Conservation (phyloP, 2,329 filamentous ascomycete genomes). For the Penicillium sp. region DNA sequence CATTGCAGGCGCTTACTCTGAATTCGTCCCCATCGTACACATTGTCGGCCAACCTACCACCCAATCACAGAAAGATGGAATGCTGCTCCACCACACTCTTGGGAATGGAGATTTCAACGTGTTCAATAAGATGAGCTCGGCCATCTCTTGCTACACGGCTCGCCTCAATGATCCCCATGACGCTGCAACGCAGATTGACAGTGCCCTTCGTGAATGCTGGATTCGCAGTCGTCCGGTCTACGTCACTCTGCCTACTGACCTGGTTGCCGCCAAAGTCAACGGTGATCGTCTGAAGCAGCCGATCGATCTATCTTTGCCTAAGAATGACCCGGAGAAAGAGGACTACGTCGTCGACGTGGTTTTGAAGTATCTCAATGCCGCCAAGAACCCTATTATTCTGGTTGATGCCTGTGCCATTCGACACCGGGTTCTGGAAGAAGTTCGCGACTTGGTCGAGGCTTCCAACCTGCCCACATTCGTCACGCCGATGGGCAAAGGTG, state of each 20-base stretch:
- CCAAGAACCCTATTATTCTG: slow-evolving; percentile 73
- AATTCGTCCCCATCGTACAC: slow-evolving; percentile 67
- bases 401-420: slow-evolving; percentile 81
- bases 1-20: slow-evolving; percentile 70
- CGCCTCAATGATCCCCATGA: slow-evolving; percentile 68
- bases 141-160: slow-evolving; percentile 69
- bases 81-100: slow-evolving; percentile 64
- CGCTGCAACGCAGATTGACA: slow-evolving; percentile 73
- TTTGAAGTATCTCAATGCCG: slow-evolving; percentile 67
- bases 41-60: slow-evolving; percentile 57
- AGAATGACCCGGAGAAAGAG: slow-evolving; percentile 69
- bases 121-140: slow-evolving; percentile 73
- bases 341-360: slow-evolving; percentile 80
- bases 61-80: slow-evolving; percentile 46
- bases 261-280: slow-evolving; percentile 73
- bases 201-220: slow-evolving; percentile 72
- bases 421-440: slow-evolving; percentile 69
- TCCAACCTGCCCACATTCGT: slow-evolving; percentile 78
- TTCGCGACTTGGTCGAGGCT: slow-evolving; percentile 69
- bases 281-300: slow-evolving; percentile 67
- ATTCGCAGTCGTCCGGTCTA: slow-evolving; percentile 75
- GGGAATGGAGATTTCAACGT: slow-evolving; percentile 78
- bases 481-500: slow-evolving; percentile 87
- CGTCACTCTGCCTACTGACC: slow-evolving; percentile 77
- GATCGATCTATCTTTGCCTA: slow-evolving; percentile 63